phyloP scores from a whole-genome alignment of 1,284 basidiomycete species.

The Nidula niveotomentosa region DNA sequence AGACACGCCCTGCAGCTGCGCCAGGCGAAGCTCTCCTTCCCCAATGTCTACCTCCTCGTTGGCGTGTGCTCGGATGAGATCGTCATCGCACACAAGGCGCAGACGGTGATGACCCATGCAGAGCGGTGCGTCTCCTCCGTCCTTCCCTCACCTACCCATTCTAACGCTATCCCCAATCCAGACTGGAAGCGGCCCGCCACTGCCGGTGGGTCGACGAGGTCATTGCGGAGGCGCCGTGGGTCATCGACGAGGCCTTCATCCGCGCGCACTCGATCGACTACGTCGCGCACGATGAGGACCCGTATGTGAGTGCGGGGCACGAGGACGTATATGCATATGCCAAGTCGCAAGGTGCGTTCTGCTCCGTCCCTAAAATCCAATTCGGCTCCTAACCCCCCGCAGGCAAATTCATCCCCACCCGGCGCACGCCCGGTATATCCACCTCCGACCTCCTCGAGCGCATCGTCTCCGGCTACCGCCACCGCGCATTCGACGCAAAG shows the following conservation, averaged over 20 bases:
- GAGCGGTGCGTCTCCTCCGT: constrained; percentile 62
- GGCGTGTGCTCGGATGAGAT: constrained; percentile 88
- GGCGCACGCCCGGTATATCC: constrained; percentile 92
- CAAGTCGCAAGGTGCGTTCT: constrained; percentile 70
- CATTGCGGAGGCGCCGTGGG: constrained; percentile 93
- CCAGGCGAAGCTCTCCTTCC: constrained; percentile 93
- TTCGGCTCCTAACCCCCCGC: background rate
- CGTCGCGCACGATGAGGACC: constrained; percentile 92
- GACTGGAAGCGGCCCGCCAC: constrained; percentile 86
- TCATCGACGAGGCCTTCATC: constrained; percentile 81
- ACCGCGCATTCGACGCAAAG: constrained; percentile 87
- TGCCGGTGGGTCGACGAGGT: constrained; percentile 99
- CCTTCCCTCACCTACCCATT: background rate
- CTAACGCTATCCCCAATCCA: constrained; percentile 13
- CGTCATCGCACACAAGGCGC: constrained; percentile 75
- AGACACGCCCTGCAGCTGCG: constrained; percentile 87
- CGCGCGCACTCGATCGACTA: constrained; percentile 91
- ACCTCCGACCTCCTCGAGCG: constrained; percentile 92
- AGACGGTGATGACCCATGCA: constrained; percentile 82
- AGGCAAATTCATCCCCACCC: constrained; percentile 96
- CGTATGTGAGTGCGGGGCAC: constrained; percentile 73
- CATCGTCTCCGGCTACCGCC: constrained; percentile 82
- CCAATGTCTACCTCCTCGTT: constrained; percentile 84
- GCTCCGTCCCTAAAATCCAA: background rate
- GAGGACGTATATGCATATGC: constrained; percentile 88